Evolutionary conservation across 495 filamentous ascomycete genomes (phyloP).

Genomic region (Daldinia concentrica): DNA sequence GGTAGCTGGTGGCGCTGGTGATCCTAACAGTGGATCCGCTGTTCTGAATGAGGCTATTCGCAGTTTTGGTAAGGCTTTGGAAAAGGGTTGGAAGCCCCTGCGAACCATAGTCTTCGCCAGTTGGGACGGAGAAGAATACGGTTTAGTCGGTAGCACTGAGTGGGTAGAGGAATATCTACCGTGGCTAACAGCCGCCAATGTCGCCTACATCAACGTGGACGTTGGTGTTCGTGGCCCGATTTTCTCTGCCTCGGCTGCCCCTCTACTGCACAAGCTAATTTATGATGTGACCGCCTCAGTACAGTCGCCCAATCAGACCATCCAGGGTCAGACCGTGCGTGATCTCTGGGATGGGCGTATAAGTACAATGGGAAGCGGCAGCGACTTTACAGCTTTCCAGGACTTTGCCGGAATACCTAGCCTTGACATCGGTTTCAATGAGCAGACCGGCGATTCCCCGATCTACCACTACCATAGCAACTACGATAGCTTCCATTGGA

Average conservation of each 20-base stretch:
- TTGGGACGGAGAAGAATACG: constrained; percentile 97
- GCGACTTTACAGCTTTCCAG: constrained; percentile 93
- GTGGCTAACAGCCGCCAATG: constrained; percentile 78
- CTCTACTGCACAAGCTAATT: constrained; percentile 80
- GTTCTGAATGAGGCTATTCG: constrained; percentile 87
- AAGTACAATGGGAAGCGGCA: constrained; percentile 78
- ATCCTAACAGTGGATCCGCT: constrained; percentile 91
- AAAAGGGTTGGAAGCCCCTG: constrained; percentile 85
- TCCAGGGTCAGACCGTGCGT: constrained; percentile 77
- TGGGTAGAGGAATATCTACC: constrained; percentile 93
- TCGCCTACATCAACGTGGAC: constrained; percentile 94
- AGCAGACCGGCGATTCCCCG: constrained; percentile 51
- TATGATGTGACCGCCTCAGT: constrained; percentile 74
- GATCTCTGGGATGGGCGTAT: constrained; percentile 75
- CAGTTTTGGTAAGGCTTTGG: constrained; percentile 80
- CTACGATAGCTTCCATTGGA: constrained; percentile 93
- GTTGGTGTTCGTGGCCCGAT: constrained; percentile 74
- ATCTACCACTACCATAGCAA: constrained; percentile 90
- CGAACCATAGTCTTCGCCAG: constrained; percentile 93
- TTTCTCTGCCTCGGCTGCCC: constrained; percentile 77
- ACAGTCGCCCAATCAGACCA: constrained; percentile 83
- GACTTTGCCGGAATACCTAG: constrained; percentile 87
- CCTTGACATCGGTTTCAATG: constrained; percentile 82
- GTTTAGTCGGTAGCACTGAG: constrained; percentile 90
- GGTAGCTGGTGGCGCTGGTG: constrained; percentile 87